These are phyloP conservation scores for Gomphus sp. DNA, from an alignment of 1,284 basidiomycete genomes.

Conservation along the genomic window DNA sequence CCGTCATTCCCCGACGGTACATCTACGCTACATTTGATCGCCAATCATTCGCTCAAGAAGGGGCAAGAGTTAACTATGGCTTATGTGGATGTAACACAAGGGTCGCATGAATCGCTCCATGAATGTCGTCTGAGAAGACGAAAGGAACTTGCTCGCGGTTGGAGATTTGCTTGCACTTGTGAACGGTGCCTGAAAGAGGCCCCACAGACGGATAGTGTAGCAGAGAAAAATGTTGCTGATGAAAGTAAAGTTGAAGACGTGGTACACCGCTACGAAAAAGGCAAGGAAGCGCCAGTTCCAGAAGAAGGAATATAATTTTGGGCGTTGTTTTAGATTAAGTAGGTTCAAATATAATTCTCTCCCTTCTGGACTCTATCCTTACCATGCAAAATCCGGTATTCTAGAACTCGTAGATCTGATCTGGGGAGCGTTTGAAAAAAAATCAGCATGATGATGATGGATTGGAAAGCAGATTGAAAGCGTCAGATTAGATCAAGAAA, in stretches of 20 bases:
- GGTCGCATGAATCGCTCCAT: conserved; percentile 37
- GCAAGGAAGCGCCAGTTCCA: background rate
- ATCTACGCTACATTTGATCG: conserved; percentile 56
- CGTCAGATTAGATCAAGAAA: conserved; percentile 87
- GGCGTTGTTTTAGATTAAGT: background rate
- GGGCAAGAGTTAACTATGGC: conserved; percentile 70
- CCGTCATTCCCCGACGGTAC: conserved; percentile 55
- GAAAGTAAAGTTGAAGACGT: conserved; percentile 3
- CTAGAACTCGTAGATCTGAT: background rate
- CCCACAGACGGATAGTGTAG: conserved; percentile 12
- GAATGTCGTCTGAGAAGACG: conserved; percentile 57
- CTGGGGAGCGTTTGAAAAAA: background rate
- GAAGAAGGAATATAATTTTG: background rate
- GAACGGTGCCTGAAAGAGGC: conserved; percentile 50
- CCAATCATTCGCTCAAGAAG: conserved; percentile 50
- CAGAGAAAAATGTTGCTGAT: conserved; percentile 15
- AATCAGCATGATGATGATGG: background rate
- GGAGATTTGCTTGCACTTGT: conserved; percentile 70
- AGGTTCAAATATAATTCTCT: background rate
- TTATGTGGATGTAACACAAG: conserved; percentile 57
- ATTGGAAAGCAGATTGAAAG: background rate
- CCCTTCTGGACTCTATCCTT: background rate
- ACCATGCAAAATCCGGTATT: background rate
- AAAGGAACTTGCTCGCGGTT: conserved; percentile 65
- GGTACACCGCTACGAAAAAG: background rate